Percentiles rank a stretch among this genome's conserved stretches.
phyloP scores from a whole-genome alignment of 306 rosid genomes.

The Amphicarpaea edgeworthii region DNA sequence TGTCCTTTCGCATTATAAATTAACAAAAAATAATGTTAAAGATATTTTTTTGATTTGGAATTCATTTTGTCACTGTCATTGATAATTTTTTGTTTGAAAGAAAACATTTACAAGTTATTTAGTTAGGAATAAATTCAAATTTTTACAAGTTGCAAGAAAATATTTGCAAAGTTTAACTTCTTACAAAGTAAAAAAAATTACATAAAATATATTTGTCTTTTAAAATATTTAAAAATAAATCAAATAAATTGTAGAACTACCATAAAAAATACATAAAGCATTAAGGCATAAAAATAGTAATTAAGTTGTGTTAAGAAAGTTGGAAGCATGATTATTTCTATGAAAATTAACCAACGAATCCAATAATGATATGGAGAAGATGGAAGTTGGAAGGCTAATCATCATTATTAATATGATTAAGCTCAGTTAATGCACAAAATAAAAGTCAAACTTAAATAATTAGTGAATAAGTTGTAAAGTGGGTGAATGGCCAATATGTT shows the following conservation, averaged over 20 bases:
- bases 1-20: not conserved
- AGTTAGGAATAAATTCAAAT: not conserved
- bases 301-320: not conserved
- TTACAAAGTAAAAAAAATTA: too few species aligned
- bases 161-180: not conserved
- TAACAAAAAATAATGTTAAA: not conserved
- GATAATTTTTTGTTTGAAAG: too few species aligned
- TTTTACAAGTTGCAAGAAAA: not conserved
- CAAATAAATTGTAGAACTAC: too few species aligned
- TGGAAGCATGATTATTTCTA: not conserved
- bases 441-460: slow-evolving; percentile 1
- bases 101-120: not conserved
- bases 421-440: not conserved
- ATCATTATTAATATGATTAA: not conserved
- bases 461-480: slow-evolving; percentile 1
- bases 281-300: too few species aligned
- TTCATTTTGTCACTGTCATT: not conserved
- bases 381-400: not conserved
- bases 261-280: too few species aligned
- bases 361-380: not conserved
- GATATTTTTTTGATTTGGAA: not conserved
- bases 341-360: not conserved
- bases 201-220: too few species aligned
- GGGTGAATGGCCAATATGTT: not conserved
- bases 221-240: too few species aligned